A percentile compares a stretch with the other conserved stretches of the same genome.
phyloP scores from a whole-genome alignment of 2,329 filamentous ascomycete genomes.

The Epicoccum nigrum region DNA sequence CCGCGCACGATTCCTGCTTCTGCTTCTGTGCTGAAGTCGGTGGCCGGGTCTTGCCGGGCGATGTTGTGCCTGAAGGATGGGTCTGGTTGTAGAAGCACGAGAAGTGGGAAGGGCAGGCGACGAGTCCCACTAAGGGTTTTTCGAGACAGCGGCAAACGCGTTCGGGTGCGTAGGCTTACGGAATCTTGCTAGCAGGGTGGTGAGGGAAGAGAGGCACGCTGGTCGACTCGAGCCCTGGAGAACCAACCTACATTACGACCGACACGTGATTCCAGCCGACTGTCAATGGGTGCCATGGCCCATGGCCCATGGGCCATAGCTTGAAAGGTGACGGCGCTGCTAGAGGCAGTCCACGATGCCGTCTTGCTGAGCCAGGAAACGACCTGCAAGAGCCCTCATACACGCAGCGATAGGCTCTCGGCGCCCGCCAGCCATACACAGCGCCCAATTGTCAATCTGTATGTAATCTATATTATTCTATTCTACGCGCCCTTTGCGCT shows the following conservation, averaged over 20 bases:
- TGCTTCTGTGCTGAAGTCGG: constrained; percentile 28
- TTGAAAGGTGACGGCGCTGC: constrained; percentile 7
- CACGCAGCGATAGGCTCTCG: constrained; percentile 11
- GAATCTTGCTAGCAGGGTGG: constrained; percentile 12
- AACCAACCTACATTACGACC: constrained; percentile 6
- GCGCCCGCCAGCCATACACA: constrained; percentile 19
- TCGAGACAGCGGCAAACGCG: constrained; percentile 31
- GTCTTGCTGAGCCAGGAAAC: constrained; percentile 23
- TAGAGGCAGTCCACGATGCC: constrained; percentile 9
- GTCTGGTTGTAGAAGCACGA: constrained; percentile 6
- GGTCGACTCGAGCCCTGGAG: constrained; percentile 1
- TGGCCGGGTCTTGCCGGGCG: constrained; percentile 35
- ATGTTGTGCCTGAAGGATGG: constrained; percentile 14
- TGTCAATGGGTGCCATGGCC: too few species aligned
- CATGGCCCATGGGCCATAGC: too few species aligned
- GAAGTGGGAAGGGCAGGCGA: constrained; percentile 22
- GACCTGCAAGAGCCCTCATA: constrained; percentile 20
- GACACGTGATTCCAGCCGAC: constrained; percentile 26
- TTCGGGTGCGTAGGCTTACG: constrained; percentile 25
- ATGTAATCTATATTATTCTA: constrained; percentile 22
- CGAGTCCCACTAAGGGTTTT: constrained; percentile 23
- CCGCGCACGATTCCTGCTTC: constrained; percentile 33
- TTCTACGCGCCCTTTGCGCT: constrained; percentile 23
- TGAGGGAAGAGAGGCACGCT: constrained; percentile 9
- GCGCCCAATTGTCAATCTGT: constrained; percentile 27